Evolutionary conservation across 2,329 filamentous ascomycete species (phyloP).

Genomic region (Lasiodiplodia theobromae): DNA sequence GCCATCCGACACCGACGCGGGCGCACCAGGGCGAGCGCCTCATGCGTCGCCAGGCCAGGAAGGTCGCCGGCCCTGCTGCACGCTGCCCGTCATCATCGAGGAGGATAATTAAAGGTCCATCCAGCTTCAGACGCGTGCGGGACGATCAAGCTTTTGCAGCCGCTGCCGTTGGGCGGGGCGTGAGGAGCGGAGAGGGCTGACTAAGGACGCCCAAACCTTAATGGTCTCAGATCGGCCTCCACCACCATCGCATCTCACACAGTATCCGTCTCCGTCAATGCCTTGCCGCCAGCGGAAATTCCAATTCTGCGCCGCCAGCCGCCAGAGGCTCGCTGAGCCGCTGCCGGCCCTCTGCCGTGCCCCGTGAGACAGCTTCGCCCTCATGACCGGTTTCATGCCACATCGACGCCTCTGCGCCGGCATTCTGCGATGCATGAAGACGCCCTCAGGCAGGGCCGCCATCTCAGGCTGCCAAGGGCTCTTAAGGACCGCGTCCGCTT

Average conservation of each 20-base stretch:
- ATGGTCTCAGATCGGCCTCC: conserved; percentile 37
- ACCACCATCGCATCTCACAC: conserved; percentile 41
- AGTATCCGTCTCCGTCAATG: conserved; percentile 42
- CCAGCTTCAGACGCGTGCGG: conserved; percentile 13
- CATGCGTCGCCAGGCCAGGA: conserved; percentile 15
- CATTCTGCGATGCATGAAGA: conserved; percentile 35
- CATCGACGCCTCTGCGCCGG: conserved; percentile 42
- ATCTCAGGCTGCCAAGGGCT: conserved; percentile 44
- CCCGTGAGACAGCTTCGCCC: conserved; percentile 48
- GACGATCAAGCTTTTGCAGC: conserved; percentile 25
- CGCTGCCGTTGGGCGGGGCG: not conserved
- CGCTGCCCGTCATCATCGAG: conserved; percentile 15
- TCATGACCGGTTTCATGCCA: conserved; percentile 50
- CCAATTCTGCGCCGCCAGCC: conserved; percentile 7
- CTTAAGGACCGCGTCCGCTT: conserved; percentile 32
- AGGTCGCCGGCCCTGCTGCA: conserved; percentile 6
- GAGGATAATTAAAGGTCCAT: conserved; percentile 24
- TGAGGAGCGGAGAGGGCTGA: conserved; percentile 20
- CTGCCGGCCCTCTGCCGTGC: conserved; percentile 29
- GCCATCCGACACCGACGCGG: not conserved
- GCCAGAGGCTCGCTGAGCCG: not conserved
- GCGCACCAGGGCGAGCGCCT: conserved; percentile 6
- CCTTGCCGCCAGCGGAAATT: conserved; percentile 33
- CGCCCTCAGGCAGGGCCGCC: not conserved
- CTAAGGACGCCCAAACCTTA: conserved; percentile 31